Conservation (phyloP, 2,329 filamentous ascomycete genomes). For the Pseudocercospora fijiensis region DNA sequence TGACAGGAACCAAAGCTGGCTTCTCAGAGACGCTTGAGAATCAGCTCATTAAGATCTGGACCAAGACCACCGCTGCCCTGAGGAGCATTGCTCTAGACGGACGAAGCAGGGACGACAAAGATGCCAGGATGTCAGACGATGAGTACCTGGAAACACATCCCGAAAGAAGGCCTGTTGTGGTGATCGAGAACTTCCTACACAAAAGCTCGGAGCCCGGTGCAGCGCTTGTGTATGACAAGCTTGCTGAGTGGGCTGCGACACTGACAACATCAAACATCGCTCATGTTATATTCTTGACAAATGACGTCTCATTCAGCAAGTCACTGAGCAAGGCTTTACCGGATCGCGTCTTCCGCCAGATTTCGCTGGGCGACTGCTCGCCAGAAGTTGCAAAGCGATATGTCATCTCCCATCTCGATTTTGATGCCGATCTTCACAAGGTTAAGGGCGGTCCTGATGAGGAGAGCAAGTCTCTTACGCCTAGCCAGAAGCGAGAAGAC, state of each 20-base stretch:
- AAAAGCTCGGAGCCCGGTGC: constrained; percentile 56
- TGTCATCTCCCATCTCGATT: constrained; percentile 76
- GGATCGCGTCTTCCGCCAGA: constrained; percentile 83
- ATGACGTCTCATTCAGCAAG: constrained; percentile 85
- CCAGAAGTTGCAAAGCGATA: constrained; percentile 83
- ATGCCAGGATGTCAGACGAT: constrained; percentile 71
- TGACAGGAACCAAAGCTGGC: constrained; percentile 89
- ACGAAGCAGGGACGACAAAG: constrained; percentile 70
- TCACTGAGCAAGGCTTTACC: constrained; percentile 82
- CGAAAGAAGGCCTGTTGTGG: constrained; percentile 75
- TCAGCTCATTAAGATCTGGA: constrained; percentile 84
- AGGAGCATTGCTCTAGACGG: constrained; percentile 71
- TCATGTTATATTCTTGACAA: constrained; percentile 91
- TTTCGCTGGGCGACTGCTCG: constrained; percentile 81
- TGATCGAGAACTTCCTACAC: constrained; percentile 89
- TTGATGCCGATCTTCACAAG: constrained; percentile 37
- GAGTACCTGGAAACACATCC: constrained; percentile 89
- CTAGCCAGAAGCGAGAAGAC: constrained; percentile 53
- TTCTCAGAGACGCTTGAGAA: constrained; percentile 91
- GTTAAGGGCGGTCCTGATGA: constrained; percentile 40
- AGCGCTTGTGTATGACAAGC: constrained; percentile 52
- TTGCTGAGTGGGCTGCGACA: constrained; percentile 80
- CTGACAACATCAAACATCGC: constrained; percentile 85
- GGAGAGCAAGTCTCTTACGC: constrained; percentile 45
- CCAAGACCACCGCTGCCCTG: constrained; percentile 76